phyloP scores from a whole-genome alignment of 305 asterid genomes.

The Fraxinus xanthoxyloides region DNA sequence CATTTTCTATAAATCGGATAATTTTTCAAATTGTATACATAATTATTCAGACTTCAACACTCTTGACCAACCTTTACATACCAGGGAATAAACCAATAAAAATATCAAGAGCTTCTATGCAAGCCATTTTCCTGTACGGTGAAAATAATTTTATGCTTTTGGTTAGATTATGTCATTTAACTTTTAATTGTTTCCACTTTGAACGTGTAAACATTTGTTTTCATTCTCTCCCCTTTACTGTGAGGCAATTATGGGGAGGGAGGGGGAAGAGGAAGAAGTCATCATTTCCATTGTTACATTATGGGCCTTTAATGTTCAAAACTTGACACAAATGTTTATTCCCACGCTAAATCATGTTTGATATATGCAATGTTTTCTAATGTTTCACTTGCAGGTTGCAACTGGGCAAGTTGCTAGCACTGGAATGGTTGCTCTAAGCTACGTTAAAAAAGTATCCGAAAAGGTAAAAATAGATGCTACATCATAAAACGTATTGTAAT shows the following conservation, averaged over 20 bases:
- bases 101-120: neutral
- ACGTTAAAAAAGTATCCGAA: conserved; percentile 88
- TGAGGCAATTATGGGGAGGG: neutral
- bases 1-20: neutral
- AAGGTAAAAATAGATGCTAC: conserved; percentile 44
- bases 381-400: conserved; percentile 57
- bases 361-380: neutral
- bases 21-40: neutral
- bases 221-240: neutral
- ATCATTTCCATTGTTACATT: neutral
- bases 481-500: neutral
- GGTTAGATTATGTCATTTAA: neutral
- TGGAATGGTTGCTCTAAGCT: conserved; percentile 82
- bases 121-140: neutral
- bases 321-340: neutral
- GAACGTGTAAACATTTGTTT: neutral
- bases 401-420: conserved; percentile 97
- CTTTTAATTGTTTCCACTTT: neutral
- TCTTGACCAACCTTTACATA: neutral
- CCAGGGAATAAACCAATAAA: neutral
- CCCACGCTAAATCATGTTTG: neutral
- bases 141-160: neutral
- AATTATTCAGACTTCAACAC: neutral
- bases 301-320: neutral
- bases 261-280: neutral